These are phyloP conservation scores for Firmiana major DNA, from an alignment of 345 rosid species.

Conservation along the genomic window DNA sequence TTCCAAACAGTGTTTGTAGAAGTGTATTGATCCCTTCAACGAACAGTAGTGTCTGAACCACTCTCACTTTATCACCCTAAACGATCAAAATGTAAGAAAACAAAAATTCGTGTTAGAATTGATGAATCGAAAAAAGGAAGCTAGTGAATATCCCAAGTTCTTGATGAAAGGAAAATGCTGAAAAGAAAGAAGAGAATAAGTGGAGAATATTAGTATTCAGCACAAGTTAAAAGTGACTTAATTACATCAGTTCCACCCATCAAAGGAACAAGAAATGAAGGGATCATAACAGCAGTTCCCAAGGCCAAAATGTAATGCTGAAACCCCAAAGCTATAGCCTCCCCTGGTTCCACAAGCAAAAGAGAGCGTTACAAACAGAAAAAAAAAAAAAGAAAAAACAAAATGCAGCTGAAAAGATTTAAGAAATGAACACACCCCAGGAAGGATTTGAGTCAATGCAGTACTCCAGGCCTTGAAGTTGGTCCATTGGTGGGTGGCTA, in stretches of 20 bases:
- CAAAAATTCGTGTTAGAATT: background rate
- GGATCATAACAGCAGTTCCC: conserved; percentile 99
- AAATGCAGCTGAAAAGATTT: background rate
- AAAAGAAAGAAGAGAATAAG: background rate
- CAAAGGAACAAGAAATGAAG: conserved; percentile 91
- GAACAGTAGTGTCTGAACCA: conserved; percentile 85
- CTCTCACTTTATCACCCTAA: conserved; percentile 95
- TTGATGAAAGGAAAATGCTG: background rate
- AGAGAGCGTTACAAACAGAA: background rate
- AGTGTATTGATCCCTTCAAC: conserved; percentile 92
- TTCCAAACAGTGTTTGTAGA: conserved; percentile 87
- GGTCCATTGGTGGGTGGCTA: conserved; percentile 88
- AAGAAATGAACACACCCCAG: conserved; percentile 59
- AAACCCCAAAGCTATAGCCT: conserved; percentile 87
- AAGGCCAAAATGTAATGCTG: conserved; percentile 93
- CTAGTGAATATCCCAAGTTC: too few species aligned
- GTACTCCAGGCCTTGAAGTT: conserved; percentile 96
- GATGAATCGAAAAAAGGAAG: too few species aligned
- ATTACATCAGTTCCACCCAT: conserved; percentile 83
- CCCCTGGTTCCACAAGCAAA: conserved; percentile 54
- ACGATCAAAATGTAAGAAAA: conserved; percentile 18
- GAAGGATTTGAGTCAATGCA: conserved; percentile 99
- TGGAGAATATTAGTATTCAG: background rate
- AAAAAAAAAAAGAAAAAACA: background rate
- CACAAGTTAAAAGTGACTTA: conserved; percentile 32